Evolutionary conservation across 2,329 filamentous ascomycete species (phyloP).

Genomic region (Fusarium nurragi): DNA sequence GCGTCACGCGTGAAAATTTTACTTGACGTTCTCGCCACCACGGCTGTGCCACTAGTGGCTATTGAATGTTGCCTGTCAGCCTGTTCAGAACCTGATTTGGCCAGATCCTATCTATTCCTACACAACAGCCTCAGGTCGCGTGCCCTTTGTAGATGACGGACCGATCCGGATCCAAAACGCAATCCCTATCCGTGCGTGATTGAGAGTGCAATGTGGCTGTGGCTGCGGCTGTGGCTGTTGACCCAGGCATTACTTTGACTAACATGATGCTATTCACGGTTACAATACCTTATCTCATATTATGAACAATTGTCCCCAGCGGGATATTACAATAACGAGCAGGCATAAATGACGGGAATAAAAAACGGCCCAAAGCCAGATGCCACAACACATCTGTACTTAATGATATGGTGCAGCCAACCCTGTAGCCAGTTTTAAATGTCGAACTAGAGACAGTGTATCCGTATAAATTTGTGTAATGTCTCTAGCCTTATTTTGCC

Average conservation of each 20-base stretch:
- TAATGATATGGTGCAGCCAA: neutral
- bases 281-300: too few relatives aligned
- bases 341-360: neutral
- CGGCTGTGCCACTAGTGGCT: slow-evolving; percentile 20
- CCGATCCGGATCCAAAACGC: slow-evolving; percentile 23
- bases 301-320: too few relatives aligned
- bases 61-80: slow-evolving; percentile 11
- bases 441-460: neutral
- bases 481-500: too few relatives aligned
- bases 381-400: neutral
- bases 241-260: neutral
- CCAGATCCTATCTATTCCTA: neutral
- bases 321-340: too few relatives aligned
- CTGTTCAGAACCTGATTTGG: slow-evolving; percentile 20
- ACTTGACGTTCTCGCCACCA: slow-evolving; percentile 23
- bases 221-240: slow-evolving; percentile 5
- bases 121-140: slow-evolving; percentile 25
- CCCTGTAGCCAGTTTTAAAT: neutral
- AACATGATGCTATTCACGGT: neutral
- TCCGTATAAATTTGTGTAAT: neutral
- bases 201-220: slow-evolving; percentile 12
- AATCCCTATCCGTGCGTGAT: slow-evolving; percentile 17
- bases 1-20: slow-evolving; percentile 20
- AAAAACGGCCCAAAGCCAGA: neutral
- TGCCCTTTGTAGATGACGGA: slow-evolving; percentile 23